phyloP scores from a whole-genome alignment of 805 yeast species.

The Ascoidea asiatica region DNA sequence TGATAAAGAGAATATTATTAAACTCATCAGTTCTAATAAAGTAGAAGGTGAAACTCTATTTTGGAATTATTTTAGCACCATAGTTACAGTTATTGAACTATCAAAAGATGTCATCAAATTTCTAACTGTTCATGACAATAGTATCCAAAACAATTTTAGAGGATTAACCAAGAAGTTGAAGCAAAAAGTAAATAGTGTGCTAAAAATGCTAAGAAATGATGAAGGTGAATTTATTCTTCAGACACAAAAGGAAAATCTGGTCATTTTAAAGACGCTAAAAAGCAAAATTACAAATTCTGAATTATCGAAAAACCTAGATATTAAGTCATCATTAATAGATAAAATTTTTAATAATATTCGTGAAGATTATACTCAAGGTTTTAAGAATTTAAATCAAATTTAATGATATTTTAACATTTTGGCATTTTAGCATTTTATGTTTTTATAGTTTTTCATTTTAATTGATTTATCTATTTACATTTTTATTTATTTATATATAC shows the following conservation, averaged over 20 bases:
- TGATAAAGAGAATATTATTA: background rate
- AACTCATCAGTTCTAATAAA: background rate
- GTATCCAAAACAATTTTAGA: background rate
- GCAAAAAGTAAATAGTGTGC: background rate
- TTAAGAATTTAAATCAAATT: no score
- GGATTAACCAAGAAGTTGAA: background rate
- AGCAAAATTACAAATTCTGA: slow-evolving; percentile 15
- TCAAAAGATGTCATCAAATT: background rate
- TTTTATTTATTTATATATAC: no score
- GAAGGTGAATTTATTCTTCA: background rate
- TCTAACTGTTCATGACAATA: background rate
- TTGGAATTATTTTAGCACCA: background rate
- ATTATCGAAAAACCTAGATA: background rate
- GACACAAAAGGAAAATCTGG: background rate
- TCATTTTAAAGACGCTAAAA: slow-evolving; percentile 5
- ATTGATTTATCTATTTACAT: no score
- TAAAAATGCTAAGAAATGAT: no score
- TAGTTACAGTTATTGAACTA: background rate
- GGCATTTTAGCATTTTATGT: no score
- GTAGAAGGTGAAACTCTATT: background rate
- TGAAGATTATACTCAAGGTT: background rate
- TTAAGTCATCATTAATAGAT: background rate
- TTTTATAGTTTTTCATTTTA: no score
- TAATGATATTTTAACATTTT: no score
- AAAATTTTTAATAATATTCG: background rate